Base-by-base conservation (phyloP, 2,329 filamentous ascomycete species). In the Chrysoporthe cubensis region DNA sequence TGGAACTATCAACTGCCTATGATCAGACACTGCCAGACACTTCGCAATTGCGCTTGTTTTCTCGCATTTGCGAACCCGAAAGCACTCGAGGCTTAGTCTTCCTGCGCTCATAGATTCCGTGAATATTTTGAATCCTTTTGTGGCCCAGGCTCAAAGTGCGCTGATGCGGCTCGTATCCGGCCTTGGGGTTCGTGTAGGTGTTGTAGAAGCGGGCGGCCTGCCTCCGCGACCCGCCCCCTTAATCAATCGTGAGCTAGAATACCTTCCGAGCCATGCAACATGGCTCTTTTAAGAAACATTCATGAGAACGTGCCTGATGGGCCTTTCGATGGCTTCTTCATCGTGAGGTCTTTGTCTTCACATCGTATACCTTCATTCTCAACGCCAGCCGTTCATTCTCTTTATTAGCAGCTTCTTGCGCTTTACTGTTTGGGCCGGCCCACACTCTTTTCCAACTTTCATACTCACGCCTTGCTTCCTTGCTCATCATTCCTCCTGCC, bases 361-460 rank as follows among this genome's bases (percentile, higher is more conserved):
- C 7, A 34, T 40, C n/a, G 6, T 18, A 32, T 4, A 9, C 42
- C 34, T 52, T 52, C 21, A 42, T 63, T 26, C n/a, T 4, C 13
- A 50, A 52, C 56, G 63, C 56, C 56, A 65, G 54, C 54, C 63
- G 56, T 60, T 65, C 44, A 26, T 52, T 65, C 43, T 46, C 26
- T 48, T 21, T 3, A 32, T 50, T 16, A 50, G 9, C 26, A 50
- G 9, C 26, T 44, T 46, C n/a, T 43, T 40, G 16, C 32, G 26
- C 32, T 32, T 18, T n/a, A 8, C n/a, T 43, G 6, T 65, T 50
- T 60, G 32, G 67, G 64, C 65, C 43, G 67, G 64, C 64, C 65
- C 61, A 69, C 52, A 13, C 40, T 48, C n/a, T 57, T 42, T 50
- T 56, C n/a, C 18, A 43, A 40, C 13, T 40, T 56, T 42, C 46